Base-by-base conservation (phyloP, 768 basidiomycete species). In the Lactarius hengduanensis region DNA sequence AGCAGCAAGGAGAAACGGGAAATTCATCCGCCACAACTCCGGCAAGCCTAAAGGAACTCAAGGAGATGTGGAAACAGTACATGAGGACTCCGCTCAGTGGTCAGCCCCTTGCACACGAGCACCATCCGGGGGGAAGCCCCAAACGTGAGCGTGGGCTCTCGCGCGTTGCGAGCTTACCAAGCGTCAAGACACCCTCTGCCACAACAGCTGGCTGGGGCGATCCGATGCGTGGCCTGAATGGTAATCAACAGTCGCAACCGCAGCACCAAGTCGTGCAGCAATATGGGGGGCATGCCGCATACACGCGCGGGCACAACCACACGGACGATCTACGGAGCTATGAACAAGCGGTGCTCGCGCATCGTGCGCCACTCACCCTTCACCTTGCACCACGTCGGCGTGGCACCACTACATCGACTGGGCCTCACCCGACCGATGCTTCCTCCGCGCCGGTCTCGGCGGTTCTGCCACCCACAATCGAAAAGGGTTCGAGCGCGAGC, bases 11-110 rank as follows among this genome's bases (percentile, higher is more conserved):
- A 74, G 79, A 0, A 76, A 76, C 7, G 53, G 69, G 43, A 75
- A 79, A 62, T 83, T 77, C 26, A 34, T 28, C 70, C 65, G 62
- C 80, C 77, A 65, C 73, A 28, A 76, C 76, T 18, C 75, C 71
- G 16, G 62, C 63, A 6, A 40, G 61, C 61, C 72, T 77, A 59
- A 77, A 80, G 60, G 87, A 90, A 69, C 72, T 90, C 73, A 78
- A 82, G 57, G 87, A 90, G 61, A 85, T 90, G 68, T 92, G 90
- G 90, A 90, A 82, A 75, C 80, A 85, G 69, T 92, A 87, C 71
- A 81, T 92, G 78, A 82, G 85, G 45, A 91, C 89, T 26, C 90
- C 90, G 30, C 73, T 87, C 55, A 76, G 77, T 20, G 80, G 78
- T 0, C 75, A 79, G 2, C 62, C 60, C 1, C 34, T 61, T 28